Conservation (phyloP, 495 filamentous ascomycete species). For the Aspergillus sclerotiicarbonarius region DNA sequence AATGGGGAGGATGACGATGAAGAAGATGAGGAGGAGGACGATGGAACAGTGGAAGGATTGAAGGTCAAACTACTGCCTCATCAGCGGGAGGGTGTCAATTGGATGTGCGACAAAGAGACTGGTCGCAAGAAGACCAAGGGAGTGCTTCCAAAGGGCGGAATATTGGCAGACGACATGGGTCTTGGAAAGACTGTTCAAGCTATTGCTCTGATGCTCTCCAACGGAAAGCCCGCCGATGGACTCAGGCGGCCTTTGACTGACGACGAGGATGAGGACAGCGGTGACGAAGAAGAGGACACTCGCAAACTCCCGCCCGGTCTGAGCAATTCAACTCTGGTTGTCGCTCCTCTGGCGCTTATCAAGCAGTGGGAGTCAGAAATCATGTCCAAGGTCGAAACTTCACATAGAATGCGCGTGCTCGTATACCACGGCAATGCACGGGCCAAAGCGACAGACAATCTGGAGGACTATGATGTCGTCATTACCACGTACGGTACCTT, state of each 20-base stretch:
- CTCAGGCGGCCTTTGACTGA: slow-evolving; percentile 24
- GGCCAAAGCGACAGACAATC: slow-evolving; percentile 68
- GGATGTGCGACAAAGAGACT: slow-evolving; percentile 89
- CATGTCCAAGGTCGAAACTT: slow-evolving; percentile 65
- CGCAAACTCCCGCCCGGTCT: slow-evolving; percentile 59
- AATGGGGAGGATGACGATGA: slow-evolving; percentile 44
- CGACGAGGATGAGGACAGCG: slow-evolving; percentile 23
- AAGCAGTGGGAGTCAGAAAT: slow-evolving; percentile 97
- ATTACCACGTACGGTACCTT: slow-evolving; percentile 96
- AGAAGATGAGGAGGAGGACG: slow-evolving; percentile 68
- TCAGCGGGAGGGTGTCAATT: slow-evolving; percentile 86
- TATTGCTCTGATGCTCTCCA: slow-evolving; percentile 79
- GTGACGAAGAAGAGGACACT: slow-evolving; percentile 37
- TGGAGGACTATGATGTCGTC: slow-evolving; percentile 88
- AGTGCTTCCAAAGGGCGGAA: slow-evolving; percentile 79
- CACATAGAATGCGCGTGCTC: slow-evolving; percentile 70
- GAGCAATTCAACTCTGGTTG: slow-evolving; percentile 80
- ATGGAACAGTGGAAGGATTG: slow-evolving; percentile 75
- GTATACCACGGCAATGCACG: slow-evolving; percentile 88
- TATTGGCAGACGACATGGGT: slow-evolving; percentile 92
- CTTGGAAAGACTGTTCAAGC: slow-evolving; percentile 92
- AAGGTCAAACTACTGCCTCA: slow-evolving; percentile 86
- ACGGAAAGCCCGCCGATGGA: slow-evolving; percentile 63
- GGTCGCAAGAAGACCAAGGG: slow-evolving; percentile 72
- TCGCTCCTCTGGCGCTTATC: slow-evolving; percentile 93